Percentiles rank a stretch among this genome's conserved stretches.
Evolutionary conservation across 2,329 filamentous ascomycete species (phyloP).

Genomic region (Colletotrichum sp.): DNA sequence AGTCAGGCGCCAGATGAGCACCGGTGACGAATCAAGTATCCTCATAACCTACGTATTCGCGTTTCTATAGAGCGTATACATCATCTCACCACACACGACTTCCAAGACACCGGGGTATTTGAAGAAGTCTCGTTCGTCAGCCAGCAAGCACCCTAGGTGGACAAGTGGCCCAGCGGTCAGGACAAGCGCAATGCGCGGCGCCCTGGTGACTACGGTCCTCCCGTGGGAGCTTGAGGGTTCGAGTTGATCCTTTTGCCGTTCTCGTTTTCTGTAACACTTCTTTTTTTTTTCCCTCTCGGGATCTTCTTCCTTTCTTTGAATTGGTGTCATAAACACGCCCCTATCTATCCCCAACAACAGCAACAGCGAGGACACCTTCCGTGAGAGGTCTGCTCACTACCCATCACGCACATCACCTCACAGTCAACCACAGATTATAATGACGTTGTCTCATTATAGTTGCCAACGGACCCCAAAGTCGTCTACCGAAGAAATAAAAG

Average conservation of each 20-base stretch:
- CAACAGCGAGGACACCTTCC: background rate
- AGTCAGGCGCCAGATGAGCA: background rate
- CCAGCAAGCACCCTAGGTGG: background rate
- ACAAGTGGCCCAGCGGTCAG: background rate
- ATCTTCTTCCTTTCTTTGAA: background rate
- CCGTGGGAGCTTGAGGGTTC: background rate
- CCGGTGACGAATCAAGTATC: background rate
- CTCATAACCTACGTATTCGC: background rate
- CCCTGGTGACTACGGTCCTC: background rate
- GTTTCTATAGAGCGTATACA: background rate
- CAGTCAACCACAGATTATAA: fast-evolving
- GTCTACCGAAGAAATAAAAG: background rate
- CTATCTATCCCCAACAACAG: background rate
- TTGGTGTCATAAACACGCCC: background rate
- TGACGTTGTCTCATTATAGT: background rate
- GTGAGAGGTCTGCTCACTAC: background rate
- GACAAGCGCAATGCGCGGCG: background rate
- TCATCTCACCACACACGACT: background rate
- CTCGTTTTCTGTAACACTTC: background rate
- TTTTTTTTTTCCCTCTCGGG: fast-evolving
- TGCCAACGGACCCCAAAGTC: background rate
- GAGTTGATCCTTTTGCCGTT: background rate
- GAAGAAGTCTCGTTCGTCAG: background rate
- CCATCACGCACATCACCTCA: background rate
- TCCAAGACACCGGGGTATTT: background rate